Evolutionary conservation across 352 stramenopile species (phyloP).

Genomic region (Aphanomyces astaci): DNA sequence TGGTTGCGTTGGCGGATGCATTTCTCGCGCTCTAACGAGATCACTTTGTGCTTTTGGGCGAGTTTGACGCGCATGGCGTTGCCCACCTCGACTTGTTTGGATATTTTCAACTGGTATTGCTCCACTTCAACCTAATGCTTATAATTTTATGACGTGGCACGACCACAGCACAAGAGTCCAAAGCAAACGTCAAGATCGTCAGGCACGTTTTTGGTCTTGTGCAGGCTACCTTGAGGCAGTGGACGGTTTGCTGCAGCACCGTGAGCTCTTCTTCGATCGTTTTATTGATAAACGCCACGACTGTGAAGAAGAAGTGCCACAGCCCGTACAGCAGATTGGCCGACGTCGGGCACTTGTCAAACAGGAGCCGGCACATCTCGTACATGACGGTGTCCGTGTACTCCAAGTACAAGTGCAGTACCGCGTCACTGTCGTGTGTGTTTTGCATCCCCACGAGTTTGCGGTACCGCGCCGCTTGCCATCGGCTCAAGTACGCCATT

Average conservation of each 20-base stretch:
- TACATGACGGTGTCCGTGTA: constrained; percentile 37
- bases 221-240: constrained; percentile 26
- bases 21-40: constrained; percentile 35
- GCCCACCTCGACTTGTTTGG: constrained; percentile 26
- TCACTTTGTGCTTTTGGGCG: constrained; percentile 28
- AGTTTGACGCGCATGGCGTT: constrained; percentile 33
- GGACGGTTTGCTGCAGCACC: constrained; percentile 35
- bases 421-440: neutral
- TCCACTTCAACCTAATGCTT: constrained; percentile 34
- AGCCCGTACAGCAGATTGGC: constrained; percentile 42
- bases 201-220: too few relatives aligned
- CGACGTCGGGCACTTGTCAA: constrained; percentile 53
- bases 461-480: neutral
- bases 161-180: too few relatives aligned
- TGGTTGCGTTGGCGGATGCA: constrained; percentile 48
- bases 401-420: constrained; percentile 27
- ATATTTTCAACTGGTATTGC: constrained; percentile 28
- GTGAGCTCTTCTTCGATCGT: constrained; percentile 33
- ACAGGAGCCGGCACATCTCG: constrained; percentile 40
- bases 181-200: too few relatives aligned
- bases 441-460: neutral
- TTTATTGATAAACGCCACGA: constrained; percentile 27
- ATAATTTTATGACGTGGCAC: too few relatives aligned
- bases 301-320: constrained; percentile 33
- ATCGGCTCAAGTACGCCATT: constrained; percentile 27